Conservation (phyloP, 2,329 filamentous ascomycete genomes). For the Stemphylium vesicarium region DNA sequence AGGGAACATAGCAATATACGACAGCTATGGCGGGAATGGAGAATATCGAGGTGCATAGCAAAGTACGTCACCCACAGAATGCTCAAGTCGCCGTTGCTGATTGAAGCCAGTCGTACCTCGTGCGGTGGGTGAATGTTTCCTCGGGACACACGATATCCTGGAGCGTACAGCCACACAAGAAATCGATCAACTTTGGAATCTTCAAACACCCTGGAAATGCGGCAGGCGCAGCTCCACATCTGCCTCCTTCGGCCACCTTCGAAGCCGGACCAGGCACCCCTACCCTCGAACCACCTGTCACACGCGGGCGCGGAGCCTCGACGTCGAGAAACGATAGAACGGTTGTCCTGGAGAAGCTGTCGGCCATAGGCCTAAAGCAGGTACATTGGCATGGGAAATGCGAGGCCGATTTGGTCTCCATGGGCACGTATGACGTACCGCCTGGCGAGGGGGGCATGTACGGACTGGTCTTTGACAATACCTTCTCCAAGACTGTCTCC, state of each 20-base stretch:
- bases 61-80: slow-evolving; percentile 63
- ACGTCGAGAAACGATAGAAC: slow-evolving; percentile 73
- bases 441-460: slow-evolving; percentile 86
- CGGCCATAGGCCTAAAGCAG: slow-evolving; percentile 66
- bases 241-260: slow-evolving; percentile 44
- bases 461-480: slow-evolving; percentile 97
- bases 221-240: slow-evolving; percentile 53
- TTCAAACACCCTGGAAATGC: slow-evolving; percentile 92
- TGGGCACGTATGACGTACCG: slow-evolving; percentile 83
- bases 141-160: slow-evolving; percentile 93
- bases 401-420: slow-evolving; percentile 93
- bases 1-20: background rate
- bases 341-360: slow-evolving; percentile 70
- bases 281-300: slow-evolving; percentile 60
- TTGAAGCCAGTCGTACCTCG: slow-evolving; percentile 81
- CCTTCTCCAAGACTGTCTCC: slow-evolving; percentile 88
- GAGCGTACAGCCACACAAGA: slow-evolving; percentile 97
- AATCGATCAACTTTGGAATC: slow-evolving; percentile 97
- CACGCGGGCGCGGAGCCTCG: slow-evolving; percentile 58
- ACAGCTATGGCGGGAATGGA: slow-evolving; percentile 86
- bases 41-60: slow-evolving; percentile 96
- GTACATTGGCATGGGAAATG: slow-evolving; percentile 89
- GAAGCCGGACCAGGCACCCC: slow-evolving; percentile 46
- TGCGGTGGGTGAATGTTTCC: slow-evolving; percentile 94
- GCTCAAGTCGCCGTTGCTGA: slow-evolving; percentile 18